Base-by-base conservation (phyloP, 441 rosid genomes). In the Pelargonium exstipulatum region DNA sequence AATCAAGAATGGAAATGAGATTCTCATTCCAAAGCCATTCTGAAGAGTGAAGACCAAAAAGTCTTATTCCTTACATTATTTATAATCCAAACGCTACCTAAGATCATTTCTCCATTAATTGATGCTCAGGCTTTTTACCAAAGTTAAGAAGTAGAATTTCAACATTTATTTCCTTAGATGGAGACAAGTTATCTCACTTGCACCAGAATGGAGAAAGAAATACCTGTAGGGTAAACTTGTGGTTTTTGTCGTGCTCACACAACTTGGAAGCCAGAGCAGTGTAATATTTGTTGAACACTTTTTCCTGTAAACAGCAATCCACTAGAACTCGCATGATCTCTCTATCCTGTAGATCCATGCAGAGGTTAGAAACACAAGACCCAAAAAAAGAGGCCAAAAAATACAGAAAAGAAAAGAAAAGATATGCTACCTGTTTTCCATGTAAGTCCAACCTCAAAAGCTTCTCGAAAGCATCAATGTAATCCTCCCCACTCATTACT, bases 401-500 rank as follows among this genome's bases (percentile, higher is more conserved):
- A 67, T 42, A 22, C n/a, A n/a, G n/a, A n/a, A n/a, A n/a, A n/a
- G n/a, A n/a, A n/a, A n/a, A n/a, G n/a, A n/a, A n/a, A n/a, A n/a
- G n/a, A n/a, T n/a, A n/a, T n/a, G n/a, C n/a, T n/a, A n/a, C n/a
- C n/a, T n/a, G n/a, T 71, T 87, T 86, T 73, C 96, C 97, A 22
- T 83, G 86, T 77, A 94, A 82, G 80, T 91, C 86, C 84, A 94
- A 68, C 77, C 95, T 80, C 37, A 90, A 79, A 79, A 91, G 92
- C 82, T 94, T 94, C 78, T 91, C 96, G 72, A 86, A 90, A 60
- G 98, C 88, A 78, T 94, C 97, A 22, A 94, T 77, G 68, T 88
- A 91, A 80, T 91, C 96, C 68, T 94, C 96, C 42, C 90, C 88
- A n/a, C 90, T 91, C 92, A 91, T 87, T 81, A 91, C 84, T 42